phyloP scores from a whole-genome alignment of 2,329 filamentous ascomycete genomes.

The Decorospora gaudefroyi region DNA sequence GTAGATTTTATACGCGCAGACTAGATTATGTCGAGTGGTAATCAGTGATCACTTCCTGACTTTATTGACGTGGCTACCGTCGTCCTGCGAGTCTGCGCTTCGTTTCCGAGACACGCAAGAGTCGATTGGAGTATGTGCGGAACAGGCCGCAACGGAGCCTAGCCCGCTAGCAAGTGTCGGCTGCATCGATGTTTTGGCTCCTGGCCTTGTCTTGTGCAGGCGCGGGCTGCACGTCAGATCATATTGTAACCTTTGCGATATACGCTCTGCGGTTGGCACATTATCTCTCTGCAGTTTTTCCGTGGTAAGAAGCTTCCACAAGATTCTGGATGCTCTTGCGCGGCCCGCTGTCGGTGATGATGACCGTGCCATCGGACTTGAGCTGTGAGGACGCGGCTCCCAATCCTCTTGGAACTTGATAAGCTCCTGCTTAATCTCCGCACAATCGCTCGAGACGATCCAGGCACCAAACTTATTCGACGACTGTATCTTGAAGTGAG shows the following conservation, averaged over 20 bases:
- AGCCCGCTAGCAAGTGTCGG: neutral
- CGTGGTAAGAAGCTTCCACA: constrained; percentile 13
- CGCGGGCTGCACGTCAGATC: neutral
- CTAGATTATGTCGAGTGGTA: no score
- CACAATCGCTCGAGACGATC: constrained; percentile 24
- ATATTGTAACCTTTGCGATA: neutral
- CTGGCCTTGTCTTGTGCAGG: neutral
- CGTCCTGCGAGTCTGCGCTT: neutral
- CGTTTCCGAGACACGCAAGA: constrained; percentile 2
- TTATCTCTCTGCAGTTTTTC: constrained; percentile 24
- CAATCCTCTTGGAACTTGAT: constrained; percentile 14
- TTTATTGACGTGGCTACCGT: neutral
- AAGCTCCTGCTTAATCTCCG: constrained; percentile 21
- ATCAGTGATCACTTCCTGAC: neutral
- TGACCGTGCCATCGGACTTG: neutral
- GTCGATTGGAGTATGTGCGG: neutral
- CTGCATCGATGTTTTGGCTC: neutral
- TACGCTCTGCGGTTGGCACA: constrained; percentile 19
- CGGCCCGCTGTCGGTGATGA: neutral
- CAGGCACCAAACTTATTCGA: constrained; percentile 20
- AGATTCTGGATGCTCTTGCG: constrained; percentile 4
- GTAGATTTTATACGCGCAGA: no score
- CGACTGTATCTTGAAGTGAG: constrained; percentile 32
- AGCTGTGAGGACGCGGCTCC: neutral
- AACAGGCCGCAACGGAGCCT: neutral